Conservation (phyloP, 345 rosid genomes). For the Trapa incisa region DNA sequence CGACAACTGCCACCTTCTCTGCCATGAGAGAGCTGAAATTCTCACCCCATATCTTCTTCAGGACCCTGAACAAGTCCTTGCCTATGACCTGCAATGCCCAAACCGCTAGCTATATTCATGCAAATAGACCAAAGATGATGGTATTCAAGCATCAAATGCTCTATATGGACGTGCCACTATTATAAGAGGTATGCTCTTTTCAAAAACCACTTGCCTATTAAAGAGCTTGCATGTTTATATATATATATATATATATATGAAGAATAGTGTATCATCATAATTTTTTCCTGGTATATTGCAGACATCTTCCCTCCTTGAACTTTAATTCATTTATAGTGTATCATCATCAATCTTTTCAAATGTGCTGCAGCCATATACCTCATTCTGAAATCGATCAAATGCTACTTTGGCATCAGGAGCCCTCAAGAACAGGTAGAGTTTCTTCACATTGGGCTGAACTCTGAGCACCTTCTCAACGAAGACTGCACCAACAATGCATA, state of each 20-base stretch:
- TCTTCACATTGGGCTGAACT: constrained; percentile 26
- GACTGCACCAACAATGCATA: constrained; percentile 25
- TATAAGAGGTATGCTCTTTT: too few species aligned
- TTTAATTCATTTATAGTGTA: too few species aligned
- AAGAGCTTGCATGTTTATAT: too few species aligned
- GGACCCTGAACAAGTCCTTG: constrained; percentile 20
- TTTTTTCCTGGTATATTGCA: too few species aligned
- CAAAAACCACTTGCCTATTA: too few species aligned
- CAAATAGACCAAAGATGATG: too few species aligned
- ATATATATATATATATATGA: too few species aligned
- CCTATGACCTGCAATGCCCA: constrained; percentile 11
- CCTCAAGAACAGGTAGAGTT: constrained; percentile 60
- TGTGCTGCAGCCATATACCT: constrained; percentile 25
- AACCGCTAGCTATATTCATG: too few species aligned
- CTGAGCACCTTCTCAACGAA: not conserved
- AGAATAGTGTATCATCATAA: too few species aligned
- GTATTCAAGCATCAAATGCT: not conserved
- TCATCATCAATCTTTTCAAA: too few species aligned
- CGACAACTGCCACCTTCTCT: constrained; percentile 13
- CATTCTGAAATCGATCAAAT: constrained; percentile 42
- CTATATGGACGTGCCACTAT: too few species aligned
- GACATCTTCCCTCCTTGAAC: too few species aligned
- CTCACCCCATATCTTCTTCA: constrained; percentile 17
- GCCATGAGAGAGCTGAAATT: constrained; percentile 9
- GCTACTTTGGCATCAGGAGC: constrained; percentile 62